A percentile compares a stretch with the other conserved stretches of the same genome.
These are phyloP conservation scores for Apiospora malaysiana DNA, from an alignment of 2,329 filamentous ascomycete genomes.

Conservation along the genomic window DNA sequence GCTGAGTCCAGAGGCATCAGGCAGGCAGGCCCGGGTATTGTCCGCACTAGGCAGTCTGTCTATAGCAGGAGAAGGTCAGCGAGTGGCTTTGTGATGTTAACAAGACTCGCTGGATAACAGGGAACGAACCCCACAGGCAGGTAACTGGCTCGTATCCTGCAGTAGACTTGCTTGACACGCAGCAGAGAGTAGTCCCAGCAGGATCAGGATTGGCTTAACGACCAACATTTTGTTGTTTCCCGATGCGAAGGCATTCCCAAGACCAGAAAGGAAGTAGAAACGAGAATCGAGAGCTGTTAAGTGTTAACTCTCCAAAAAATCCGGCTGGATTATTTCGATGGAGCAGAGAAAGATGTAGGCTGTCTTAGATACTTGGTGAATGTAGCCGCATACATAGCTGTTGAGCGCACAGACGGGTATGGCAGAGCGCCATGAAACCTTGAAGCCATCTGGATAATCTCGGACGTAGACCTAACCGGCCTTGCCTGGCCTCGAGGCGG, in stretches of 20 bases:
- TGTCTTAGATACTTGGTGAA: neutral
- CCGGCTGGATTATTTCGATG: neutral
- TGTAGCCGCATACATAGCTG: neutral
- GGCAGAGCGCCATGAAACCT: conserved; percentile 8
- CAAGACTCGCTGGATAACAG: neutral
- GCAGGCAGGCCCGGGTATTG: conserved; percentile 35
- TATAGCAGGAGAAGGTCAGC: conserved; percentile 20
- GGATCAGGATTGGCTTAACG: neutral
- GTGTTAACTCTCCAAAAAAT: neutral
- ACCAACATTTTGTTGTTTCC: conserved; percentile 20
- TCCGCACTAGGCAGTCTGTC: conserved; percentile 32
- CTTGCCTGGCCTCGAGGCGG: neutral
- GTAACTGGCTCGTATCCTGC: conserved; percentile 28
- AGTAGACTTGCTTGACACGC: conserved; percentile 24
- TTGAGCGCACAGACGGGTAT: conserved; percentile 7
- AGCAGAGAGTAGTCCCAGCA: neutral
- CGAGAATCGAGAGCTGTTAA: neutral
- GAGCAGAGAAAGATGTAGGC: neutral
- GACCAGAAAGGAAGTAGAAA: neutral
- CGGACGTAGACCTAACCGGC: conserved; percentile 2
- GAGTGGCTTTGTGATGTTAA: neutral
- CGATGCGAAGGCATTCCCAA: neutral
- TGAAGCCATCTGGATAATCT: conserved; percentile 16
- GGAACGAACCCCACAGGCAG: conserved; percentile 32
- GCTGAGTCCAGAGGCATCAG: conserved; percentile 31